Evolutionary conservation across 495 filamentous ascomycete species (phyloP).

Genomic region (Tuber melanosporum): DNA sequence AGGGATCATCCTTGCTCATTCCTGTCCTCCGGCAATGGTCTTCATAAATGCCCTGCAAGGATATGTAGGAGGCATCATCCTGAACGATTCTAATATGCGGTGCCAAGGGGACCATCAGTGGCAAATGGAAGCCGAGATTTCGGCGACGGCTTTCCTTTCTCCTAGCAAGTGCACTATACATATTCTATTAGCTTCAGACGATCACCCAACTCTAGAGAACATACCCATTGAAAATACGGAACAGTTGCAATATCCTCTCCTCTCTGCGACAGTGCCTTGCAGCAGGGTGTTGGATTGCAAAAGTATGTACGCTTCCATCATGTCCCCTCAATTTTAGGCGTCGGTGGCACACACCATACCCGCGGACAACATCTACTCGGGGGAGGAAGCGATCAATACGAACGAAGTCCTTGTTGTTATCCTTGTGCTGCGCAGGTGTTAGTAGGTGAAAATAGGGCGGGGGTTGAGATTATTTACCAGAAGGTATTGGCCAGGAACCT

Average conservation of each 20-base stretch:
- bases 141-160: conserved; percentile 90
- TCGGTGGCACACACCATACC: conserved; percentile 80
- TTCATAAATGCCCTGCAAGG: conserved; percentile 87
- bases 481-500: conserved; percentile 94
- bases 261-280: conserved; percentile 85
- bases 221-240: conserved; percentile 90
- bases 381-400: conserved; percentile 94
- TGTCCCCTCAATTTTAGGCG: conserved; percentile 94
- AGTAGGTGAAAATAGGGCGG: conserved; percentile 6
- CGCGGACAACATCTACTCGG: conserved; percentile 82
- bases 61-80: conserved; percentile 90
- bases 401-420: conserved; percentile 97
- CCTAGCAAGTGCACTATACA: conserved; percentile 54
- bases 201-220: background rate
- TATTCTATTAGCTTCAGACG: background rate
- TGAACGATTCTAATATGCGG: conserved; percentile 89
- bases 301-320: conserved; percentile 89
- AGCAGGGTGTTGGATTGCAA: conserved; percentile 92
- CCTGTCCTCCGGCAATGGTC: conserved; percentile 83
- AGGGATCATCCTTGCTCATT: conserved; percentile 87
- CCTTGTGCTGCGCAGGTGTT: conserved; percentile 60
- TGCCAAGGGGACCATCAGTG: conserved; percentile 86
- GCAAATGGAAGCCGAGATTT: conserved; percentile 91
- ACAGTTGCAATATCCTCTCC: conserved; percentile 92
- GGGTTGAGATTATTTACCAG: conserved; percentile 15